Conservation (phyloP, 805 yeast genomes). For the Barnettozyma sucrosica region DNA sequence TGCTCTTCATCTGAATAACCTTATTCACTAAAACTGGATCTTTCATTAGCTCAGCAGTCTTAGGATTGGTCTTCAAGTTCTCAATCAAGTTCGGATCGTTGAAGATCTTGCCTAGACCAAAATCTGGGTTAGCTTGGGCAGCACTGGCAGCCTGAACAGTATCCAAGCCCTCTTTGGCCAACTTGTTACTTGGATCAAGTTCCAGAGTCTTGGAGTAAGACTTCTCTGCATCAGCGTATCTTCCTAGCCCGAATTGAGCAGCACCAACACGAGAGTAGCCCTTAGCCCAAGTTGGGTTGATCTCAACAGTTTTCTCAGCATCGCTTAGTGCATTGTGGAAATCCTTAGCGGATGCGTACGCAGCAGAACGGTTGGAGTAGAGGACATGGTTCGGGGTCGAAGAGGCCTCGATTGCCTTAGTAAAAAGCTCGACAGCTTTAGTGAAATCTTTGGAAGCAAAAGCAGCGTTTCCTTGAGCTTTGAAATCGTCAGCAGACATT, state of each 20-base stretch:
- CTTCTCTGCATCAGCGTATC: conserved; percentile 65
- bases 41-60: conserved; percentile 78
- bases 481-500: conserved; percentile 69
- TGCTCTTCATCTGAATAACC: conserved; percentile 50
- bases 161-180: conserved; percentile 78
- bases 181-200: conserved; percentile 73
- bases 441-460: conserved; percentile 82
- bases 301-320: conserved; percentile 75
- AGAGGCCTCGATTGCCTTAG: conserved; percentile 83
- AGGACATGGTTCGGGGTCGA: conserved; percentile 84
- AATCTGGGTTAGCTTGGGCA: conserved; percentile 48
- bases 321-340: conserved; percentile 74
- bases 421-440: conserved; percentile 73
- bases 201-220: conserved; percentile 76
- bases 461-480: conserved; percentile 90
- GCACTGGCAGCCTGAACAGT: conserved; percentile 59
- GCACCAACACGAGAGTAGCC: conserved; percentile 93
- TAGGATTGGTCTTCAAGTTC: conserved; percentile 76
- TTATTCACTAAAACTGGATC: conserved; percentile 81
- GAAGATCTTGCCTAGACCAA: conserved; percentile 75
- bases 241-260: conserved; percentile 83
- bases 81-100: conserved; percentile 73
- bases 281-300: conserved; percentile 89
- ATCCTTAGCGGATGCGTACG: conserved; percentile 73
- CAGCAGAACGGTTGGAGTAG: conserved; percentile 90